Evolutionary conservation across 306 rosid genomes (phyloP), one percentile per base, ranked within the genome.

Genomic region (Pterocarpus macrocarpus): DNA sequence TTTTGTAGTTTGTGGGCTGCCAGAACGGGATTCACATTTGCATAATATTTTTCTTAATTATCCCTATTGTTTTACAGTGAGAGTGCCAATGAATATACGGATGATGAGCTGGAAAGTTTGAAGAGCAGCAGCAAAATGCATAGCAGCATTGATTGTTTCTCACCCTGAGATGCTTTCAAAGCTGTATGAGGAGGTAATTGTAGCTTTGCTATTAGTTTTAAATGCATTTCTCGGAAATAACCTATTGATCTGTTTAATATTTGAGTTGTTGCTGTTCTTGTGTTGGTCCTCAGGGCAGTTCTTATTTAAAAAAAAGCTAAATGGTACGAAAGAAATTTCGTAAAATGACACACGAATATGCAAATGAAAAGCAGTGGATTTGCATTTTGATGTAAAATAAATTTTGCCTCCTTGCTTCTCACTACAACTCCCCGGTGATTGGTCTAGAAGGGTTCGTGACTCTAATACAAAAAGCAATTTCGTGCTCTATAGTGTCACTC

Each of bases 41-140:
- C 73, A 50, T 69, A 80, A 43, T 41, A 49, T 77, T 35, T 47
- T 70, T 77, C 39, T 58, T 85, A 68, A 62, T 73, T 64, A 70
- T 10, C 78, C 69, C 33, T 78, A 50, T 65, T 71, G 3, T 85
- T 69, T 73, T 90, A 89, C 88, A 96, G 99, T 61, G 99, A 94
- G 82, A 96, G 99, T 90, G 99, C 97, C 62, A 94, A 92, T 78
- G 99, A 94, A 80, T 96, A 96, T 82, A 92, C 99, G 2, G 99
- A 96, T 85, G 99, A 96, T 87, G 99, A 96, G 98, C 90, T 96
- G 99, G 99, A 96, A 96, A 85, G 98, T 96, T 71, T 90, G 99
- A 85, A 89, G 99, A 82, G 98, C 99, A 66, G 97, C 99, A 39
- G 98, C 99, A 57, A 94, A 96, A 90, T 96, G 99, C 92, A 88